A percentile compares a stretch with the other conserved stretches of the same genome.
These are phyloP conservation scores for Rhizomucor pusillus DNA, from an alignment of 371 early-diverging fungal species.

Conservation along the genomic window DNA sequence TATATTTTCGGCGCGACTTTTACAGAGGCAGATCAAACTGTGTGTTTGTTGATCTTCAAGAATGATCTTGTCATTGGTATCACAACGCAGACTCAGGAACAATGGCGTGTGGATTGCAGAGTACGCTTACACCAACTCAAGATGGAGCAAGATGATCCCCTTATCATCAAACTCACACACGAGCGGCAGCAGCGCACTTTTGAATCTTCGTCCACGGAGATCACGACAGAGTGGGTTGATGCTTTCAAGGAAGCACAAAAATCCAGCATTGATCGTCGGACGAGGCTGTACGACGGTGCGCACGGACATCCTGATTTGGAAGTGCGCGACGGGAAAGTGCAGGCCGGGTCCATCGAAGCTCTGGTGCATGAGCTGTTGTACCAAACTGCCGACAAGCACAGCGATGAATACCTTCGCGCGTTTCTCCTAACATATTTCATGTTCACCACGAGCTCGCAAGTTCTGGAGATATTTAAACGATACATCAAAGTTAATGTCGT, in stretches of 20 bases:
- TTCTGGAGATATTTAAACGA: slow-evolving; percentile 47
- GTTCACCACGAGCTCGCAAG: slow-evolving; percentile 49
- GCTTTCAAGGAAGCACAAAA: slow-evolving; percentile 3
- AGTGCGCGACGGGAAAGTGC: slow-evolving; percentile 15
- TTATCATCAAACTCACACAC: neutral
- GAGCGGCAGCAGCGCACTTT: slow-evolving; percentile 4
- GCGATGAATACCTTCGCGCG: slow-evolving; percentile 26
- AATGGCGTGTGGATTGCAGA: slow-evolving; percentile 9
- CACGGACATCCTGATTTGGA: slow-evolving; percentile 9
- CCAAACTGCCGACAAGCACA: slow-evolving; percentile 22
- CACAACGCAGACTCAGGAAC: neutral
- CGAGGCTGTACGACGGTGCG: neutral
- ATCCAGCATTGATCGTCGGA: neutral
- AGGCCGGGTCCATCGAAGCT: slow-evolving; percentile 63
- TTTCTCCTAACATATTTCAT: slow-evolving; percentile 60
- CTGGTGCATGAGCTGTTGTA: slow-evolving; percentile 67
- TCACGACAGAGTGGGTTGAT: slow-evolving; percentile 6
- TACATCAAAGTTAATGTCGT: slow-evolving; percentile 1
- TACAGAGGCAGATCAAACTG: slow-evolving; percentile 14
- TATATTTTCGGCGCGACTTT: slow-evolving; percentile 23
- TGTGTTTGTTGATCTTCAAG: slow-evolving; percentile 18
- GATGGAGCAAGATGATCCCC: neutral
- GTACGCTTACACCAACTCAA: slow-evolving; percentile 11
- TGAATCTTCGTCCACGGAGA: neutral
- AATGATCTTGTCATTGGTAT: slow-evolving; percentile 9